Evolutionary conservation across 1,284 basidiomycete genomes (phyloP), one percentile per base, ranked within the genome.

Genomic region (Ceratobasidium theobromae): DNA sequence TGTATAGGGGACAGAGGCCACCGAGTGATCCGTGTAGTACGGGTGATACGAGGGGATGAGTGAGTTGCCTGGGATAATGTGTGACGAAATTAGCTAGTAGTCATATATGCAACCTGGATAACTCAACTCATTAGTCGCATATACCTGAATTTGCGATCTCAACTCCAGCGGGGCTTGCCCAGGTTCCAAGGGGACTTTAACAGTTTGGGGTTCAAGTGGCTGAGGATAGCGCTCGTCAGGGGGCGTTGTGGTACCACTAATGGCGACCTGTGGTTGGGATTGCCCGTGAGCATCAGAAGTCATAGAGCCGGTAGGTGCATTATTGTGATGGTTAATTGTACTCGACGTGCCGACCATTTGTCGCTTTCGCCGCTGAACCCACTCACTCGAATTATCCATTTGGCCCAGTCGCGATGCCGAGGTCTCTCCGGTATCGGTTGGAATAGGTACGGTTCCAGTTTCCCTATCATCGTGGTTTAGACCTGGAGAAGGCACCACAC

Each of bases 11-110:
- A 0, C 93, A 93, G 0, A 99, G 77, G 0, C 95, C 95, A 6
- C 96, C 96, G 6, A 98, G 82, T 73, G 95, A 95, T 0, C 89
- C 87, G 21, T 65, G 60, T 72, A 91, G 71, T 32, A 82, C 86
- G 0, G 94, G 89, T 67, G 92, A 96, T 51, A 97, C 86, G 67
- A 94, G 85, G 1, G 96, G 95, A 76, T 97, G 93, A 16, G 76
- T 80, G 3, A 98, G 75, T 72, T 96, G 83, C 18, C 60, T 65
- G 41, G 18, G 21, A 43, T 14, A 5, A 4, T 5, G 21, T 4
- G 21, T 3, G 11, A 16, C 1, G 6, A 30, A 16, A 32, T 18
- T 2, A 16, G 16, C 16, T 25, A 53, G 25, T n/a, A 6, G 6
- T 48, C 5, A 3, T 16, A 27, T 18, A 33, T 8, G 4, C 4